Percentiles rank a stretch among this genome's conserved stretches.
Conservation (phyloP, 768 basidiomycete species). For the Suillus decipiens region DNA sequence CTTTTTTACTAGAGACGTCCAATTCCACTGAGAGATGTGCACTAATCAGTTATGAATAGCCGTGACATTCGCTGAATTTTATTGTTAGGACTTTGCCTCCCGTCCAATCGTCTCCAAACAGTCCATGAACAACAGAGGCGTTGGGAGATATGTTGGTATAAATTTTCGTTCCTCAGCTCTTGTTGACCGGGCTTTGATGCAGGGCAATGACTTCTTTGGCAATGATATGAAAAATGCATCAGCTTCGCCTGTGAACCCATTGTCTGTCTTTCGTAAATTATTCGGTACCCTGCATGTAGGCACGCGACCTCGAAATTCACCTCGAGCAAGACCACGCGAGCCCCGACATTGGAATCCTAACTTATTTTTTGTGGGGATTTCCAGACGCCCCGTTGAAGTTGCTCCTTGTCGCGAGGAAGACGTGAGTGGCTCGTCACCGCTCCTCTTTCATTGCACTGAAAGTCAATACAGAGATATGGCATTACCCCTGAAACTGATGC, state of each 20-base stretch:
- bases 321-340: background rate
- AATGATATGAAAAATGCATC: background rate
- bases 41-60: background rate
- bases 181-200: background rate
- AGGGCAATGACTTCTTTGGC: background rate
- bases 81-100: background rate
- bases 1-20: background rate
- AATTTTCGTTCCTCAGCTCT: background rate
- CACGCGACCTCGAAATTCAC: background rate
- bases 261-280: background rate
- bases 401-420: background rate
- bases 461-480: background rate
- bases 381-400: background rate
- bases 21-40: background rate
- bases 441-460: background rate
- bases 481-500: background rate
- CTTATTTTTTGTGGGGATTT: background rate
- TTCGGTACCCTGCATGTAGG: background rate
- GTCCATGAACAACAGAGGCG: conserved; percentile 20
- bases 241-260: background rate
- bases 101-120: background rate
- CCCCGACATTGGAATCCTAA: background rate
- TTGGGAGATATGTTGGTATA: conserved; percentile 1
- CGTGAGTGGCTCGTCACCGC: background rate
- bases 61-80: background rate